Evolutionary conservation across 306 rosid genomes (phyloP).

Genomic region (Medicago lupulina): DNA sequence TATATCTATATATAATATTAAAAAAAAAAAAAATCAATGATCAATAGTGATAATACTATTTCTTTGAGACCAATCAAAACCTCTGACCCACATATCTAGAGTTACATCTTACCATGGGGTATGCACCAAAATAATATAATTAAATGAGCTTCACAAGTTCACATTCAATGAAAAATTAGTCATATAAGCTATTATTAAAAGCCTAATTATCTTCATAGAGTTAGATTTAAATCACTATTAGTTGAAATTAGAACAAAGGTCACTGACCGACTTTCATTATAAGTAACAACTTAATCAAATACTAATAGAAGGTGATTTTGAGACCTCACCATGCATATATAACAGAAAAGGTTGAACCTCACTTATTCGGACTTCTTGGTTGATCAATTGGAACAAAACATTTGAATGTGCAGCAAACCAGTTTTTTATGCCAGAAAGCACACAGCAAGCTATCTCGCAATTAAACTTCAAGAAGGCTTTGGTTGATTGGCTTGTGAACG

Average conservation of each 20-base stretch:
- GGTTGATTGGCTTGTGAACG: no score
- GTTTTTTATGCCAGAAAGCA: no score
- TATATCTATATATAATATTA: background rate
- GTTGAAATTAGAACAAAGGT: slow-evolving; percentile 29
- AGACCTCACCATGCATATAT: slow-evolving; percentile 68
- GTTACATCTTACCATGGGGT: slow-evolving; percentile 36
- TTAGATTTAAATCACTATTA: slow-evolving; percentile 40
- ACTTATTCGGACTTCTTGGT: no score
- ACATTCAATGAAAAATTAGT: slow-evolving; percentile 25
- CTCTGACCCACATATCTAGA: slow-evolving; percentile 41
- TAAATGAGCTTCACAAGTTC: slow-evolving; percentile 17
- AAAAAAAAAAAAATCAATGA: slow-evolving; percentile 33
- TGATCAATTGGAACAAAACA: no score
- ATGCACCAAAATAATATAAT: slow-evolving; percentile 33
- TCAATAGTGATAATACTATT: slow-evolving; percentile 3
- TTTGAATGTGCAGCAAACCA: no score
- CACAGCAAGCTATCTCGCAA: no score
- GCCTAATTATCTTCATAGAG: slow-evolving; percentile 22
- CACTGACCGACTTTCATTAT: slow-evolving; percentile 58
- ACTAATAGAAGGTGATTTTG: slow-evolving; percentile 56
- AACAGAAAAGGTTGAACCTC: slow-evolving; percentile 46
- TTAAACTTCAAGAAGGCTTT: no score
- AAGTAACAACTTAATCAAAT: slow-evolving; percentile 63
- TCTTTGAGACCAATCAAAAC: slow-evolving; percentile 41
- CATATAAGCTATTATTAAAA: slow-evolving; percentile 14